Base-by-base conservation (phyloP, 2,329 filamentous ascomycete genomes). In the Anthostomella pinea region DNA sequence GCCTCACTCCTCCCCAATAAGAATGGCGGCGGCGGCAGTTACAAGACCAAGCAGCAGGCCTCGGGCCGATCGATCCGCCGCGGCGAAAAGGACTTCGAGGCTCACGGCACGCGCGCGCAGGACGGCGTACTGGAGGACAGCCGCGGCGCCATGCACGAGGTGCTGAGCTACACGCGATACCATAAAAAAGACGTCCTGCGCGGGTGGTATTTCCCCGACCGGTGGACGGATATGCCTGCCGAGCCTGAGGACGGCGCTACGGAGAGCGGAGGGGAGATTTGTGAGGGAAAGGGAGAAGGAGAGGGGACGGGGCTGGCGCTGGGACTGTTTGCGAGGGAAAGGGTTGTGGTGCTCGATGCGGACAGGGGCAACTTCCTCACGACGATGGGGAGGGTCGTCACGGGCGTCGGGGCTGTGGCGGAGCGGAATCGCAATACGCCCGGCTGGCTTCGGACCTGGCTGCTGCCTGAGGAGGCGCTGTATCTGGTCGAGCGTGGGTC, bases 41-140 rank as follows among this genome's bases (percentile, higher is more conserved):
- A 29, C 15, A 20, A 27, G 16, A 25, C 31, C 9, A 52, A 38
- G 44, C 45, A 46, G 25, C 41, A 48, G 24, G 51, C 51, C 27
- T 73, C 73, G 7, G 63, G 70, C 33, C 79, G 80, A 51, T 75
- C 90, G 8, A 88, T 95, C 22, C 89, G 91, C 49, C 87, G 89
- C 46, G 93, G 93, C 43, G 89, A 95, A 61, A 98, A 98, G 64
- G 93, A 98, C 67, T 98, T 96, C 61, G 93, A 97, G 66, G 83
- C 86, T 18, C 89, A 97, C 64, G 86, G 87, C 30, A 97, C 93
- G 3, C 77, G 79, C 20, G 79, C 86, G 20, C 93, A 98, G 64
- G 80, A 83, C 48, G 74, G 77, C 38, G 78, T 83, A 7, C 80
- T 98, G 33, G 84, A 88, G 55, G 78, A 85, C 30, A 95, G 88